Base-by-base conservation (phyloP, 208 protist species). In the Trypanosoma scelopori region DNA sequence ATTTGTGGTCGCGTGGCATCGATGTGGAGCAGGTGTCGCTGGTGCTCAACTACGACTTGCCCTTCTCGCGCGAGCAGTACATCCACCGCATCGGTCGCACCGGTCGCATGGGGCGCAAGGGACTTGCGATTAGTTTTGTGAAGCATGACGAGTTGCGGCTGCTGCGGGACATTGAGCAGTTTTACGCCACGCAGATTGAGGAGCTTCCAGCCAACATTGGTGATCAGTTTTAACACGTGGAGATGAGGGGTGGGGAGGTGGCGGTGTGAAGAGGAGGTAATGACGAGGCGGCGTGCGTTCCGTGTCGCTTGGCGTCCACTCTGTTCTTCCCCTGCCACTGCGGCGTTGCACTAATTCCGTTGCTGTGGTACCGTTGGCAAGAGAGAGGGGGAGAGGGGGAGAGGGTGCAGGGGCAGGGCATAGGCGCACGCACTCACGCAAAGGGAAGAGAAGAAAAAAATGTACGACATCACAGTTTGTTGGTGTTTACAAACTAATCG, bases 21-120 rank as follows among this genome's bases (percentile, higher is more conserved):
- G 97, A 99, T 72, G 97, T 99, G n/a, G 91, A 98, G 78, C 93
- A 98, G 69, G 87, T 99, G 11, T 97, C 93, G 5, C 88, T 99
- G 18, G 97, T 99, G 45, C 88, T 99, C 61, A 99, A 99, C 87
- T 99, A 98, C 81, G 98, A 99, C 68, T 66, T 99, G 37, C 98
- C 98, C 42, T 85, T 78, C 37, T 85, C 91, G 48, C 82, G 89
- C 66, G 94, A 98, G 81, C 73, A 97, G 84, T 96, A 95, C 72
- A 92, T 98, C 73, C 91, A 97, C 69, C 77, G 97, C 47, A 99
- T 99, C 60, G 98, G 98, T 39, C 91, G 98, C 59, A 97, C 94
- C 1, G 98, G 97, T 45, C 93, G 98, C 58, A 99, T 99, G 74
- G 98, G 98, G 4, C 81, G 98, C 43, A 99, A 99, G 51, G 98